A percentile compares a stretch with the other conserved stretches of the same genome.
phyloP scores from a whole-genome alignment of 2,329 filamentous ascomycete genomes.

The Apiospora saccharicola region DNA sequence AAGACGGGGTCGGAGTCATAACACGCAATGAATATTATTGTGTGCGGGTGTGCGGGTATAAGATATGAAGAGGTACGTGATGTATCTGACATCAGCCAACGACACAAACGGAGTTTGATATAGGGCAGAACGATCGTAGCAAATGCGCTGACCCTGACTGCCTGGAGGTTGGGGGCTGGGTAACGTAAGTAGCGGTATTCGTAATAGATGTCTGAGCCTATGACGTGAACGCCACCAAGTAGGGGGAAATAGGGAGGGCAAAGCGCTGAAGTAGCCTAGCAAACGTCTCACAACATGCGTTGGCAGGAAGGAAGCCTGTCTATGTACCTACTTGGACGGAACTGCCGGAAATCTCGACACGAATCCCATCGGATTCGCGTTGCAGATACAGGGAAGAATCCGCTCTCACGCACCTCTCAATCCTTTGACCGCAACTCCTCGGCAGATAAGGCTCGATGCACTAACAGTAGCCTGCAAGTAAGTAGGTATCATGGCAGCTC shows the following conservation, averaged over 20 bases:
- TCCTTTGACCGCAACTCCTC: slow-evolving; percentile 19
- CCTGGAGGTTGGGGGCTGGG: neutral
- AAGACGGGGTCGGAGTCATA: slow-evolving; percentile 14
- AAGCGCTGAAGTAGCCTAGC: slow-evolving; percentile 13
- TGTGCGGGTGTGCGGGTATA: neutral
- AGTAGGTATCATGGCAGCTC: neutral
- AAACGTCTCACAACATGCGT: slow-evolving; percentile 17
- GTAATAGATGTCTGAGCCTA: slow-evolving; percentile 10
- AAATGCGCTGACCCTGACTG: neutral
- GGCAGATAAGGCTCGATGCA: slow-evolving; percentile 1
- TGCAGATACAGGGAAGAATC: neutral
- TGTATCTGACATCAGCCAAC: slow-evolving; percentile 6
- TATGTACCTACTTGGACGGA: neutral
- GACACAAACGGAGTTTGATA: neutral
- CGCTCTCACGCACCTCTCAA: slow-evolving; percentile 8
- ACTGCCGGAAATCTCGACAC: neutral
- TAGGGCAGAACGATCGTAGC: neutral
- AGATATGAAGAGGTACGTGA: neutral
- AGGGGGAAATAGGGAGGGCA: neutral
- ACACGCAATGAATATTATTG: neutral
- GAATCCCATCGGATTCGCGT: neutral
- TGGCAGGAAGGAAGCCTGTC: neutral
- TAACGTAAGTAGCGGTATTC: slow-evolving; percentile 7
- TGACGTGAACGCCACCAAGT: neutral
- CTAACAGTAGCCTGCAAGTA: neutral